Evolutionary conservation across 1,284 basidiomycete species (phyloP).

Genomic region (Ceratobasidium sp.): DNA sequence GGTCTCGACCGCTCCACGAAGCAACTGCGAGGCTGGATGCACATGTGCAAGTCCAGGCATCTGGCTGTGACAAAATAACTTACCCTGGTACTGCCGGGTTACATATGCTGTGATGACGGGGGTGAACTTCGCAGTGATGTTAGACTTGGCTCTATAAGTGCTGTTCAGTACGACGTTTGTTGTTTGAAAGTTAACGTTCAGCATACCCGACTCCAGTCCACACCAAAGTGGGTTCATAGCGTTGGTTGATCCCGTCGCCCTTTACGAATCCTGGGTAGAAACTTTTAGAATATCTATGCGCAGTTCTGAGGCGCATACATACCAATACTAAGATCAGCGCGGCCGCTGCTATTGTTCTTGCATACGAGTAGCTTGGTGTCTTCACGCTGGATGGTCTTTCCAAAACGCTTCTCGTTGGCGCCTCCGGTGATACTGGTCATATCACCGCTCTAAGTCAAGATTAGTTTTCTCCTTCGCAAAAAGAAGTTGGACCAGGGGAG

Average conservation of each 20-base stretch:
- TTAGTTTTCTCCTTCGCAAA: no score
- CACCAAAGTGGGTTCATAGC: not conserved
- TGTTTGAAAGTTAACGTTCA: not conserved
- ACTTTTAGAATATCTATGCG: no score
- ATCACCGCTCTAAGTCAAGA: conserved; percentile 23
- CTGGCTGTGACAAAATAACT: no score
- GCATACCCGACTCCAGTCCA: conserved; percentile 36
- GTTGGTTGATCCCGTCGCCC: conserved; percentile 35
- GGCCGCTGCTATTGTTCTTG: conserved; percentile 37
- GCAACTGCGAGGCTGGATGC: not conserved
- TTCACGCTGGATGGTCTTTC: not conserved
- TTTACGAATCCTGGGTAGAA: conserved; percentile 8
- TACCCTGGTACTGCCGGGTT: conserved; percentile 26
- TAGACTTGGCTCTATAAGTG: conserved; percentile 22
- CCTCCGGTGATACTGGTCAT: conserved; percentile 16
- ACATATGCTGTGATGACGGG: conserved; percentile 31
- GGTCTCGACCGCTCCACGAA: conserved; percentile 44
- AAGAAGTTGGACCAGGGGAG: no score
- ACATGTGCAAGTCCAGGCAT: no score
- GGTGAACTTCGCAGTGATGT: conserved; percentile 26
- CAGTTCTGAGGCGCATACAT: not conserved
- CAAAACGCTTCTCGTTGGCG: conserved; percentile 26
- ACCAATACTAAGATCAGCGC: conserved; percentile 43
- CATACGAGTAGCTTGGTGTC: conserved; percentile 37
- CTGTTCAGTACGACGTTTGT: not conserved